These are phyloP conservation scores for Picea abies DNA, from an alignment of 83 land plant genomes.

Conservation along the genomic window DNA sequence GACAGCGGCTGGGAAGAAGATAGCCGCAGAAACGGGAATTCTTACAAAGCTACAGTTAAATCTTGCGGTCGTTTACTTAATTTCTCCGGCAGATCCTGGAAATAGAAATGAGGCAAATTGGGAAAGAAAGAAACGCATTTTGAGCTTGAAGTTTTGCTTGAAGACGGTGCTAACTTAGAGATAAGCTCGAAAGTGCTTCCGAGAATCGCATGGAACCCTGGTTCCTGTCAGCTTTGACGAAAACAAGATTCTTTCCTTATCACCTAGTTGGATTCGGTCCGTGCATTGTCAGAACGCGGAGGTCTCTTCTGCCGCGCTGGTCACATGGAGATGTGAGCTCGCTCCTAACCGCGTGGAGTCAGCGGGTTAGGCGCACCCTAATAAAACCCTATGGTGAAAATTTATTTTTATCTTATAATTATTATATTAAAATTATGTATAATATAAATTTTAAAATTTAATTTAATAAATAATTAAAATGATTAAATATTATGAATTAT, in stretches of 20 bases:
- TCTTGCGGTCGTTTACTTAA: not conserved
- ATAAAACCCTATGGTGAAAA: too few relatives aligned
- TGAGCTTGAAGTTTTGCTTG: not conserved
- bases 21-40: not conserved
- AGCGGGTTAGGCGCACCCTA: too few relatives aligned
- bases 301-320: not conserved
- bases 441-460: too few relatives aligned
- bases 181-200: not conserved
- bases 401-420: too few relatives aligned
- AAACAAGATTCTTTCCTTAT: not conserved
- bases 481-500: too few relatives aligned
- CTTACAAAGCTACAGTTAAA: not conserved
- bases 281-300: not conserved
- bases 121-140: not conserved
- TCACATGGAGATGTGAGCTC: not conserved
- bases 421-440: too few relatives aligned
- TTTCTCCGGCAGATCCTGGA: not conserved
- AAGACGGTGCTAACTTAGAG: not conserved
- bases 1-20: not conserved
- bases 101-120: not conserved
- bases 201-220: not conserved
- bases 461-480: too few relatives aligned
- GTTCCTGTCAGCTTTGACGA: not conserved
- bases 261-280: not conserved
- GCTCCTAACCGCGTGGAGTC: too few relatives aligned